Evolutionary conservation across 148 eudicot genomes (phyloP).

Genomic region (Salicornia ramosissima): DNA sequence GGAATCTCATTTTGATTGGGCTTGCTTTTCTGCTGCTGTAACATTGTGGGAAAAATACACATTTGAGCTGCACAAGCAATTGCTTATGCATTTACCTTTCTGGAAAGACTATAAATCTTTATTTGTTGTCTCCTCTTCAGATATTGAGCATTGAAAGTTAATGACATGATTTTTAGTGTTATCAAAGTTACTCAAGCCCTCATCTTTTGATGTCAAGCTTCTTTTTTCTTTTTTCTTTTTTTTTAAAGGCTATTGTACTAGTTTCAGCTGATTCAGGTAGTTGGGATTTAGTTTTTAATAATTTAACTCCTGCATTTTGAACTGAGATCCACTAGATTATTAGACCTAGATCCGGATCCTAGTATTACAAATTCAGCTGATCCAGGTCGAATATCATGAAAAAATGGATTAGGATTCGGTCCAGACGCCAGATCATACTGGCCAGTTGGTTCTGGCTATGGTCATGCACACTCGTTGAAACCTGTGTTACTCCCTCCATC

Average conservation of each 20-base stretch:
- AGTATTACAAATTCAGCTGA: too few relatives aligned
- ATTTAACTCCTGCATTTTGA: neutral
- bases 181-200: neutral
- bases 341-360: too few relatives aligned
- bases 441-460: too few relatives aligned
- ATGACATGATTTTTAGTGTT: neutral
- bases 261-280: too few relatives aligned
- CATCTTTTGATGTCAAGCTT: neutral
- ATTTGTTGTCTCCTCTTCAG: constrained; percentile 30
- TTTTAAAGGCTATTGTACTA: too few relatives aligned
- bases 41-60: constrained; percentile 60
- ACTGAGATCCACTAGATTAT: too few relatives aligned
- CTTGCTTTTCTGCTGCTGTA: constrained; percentile 45
- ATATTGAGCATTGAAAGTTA: neutral
- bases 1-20: constrained; percentile 36
- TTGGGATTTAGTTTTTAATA: too few relatives aligned
- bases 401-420: too few relatives aligned
- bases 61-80: constrained; percentile 36
- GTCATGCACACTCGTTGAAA: too few relatives aligned
- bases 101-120: constrained; percentile 60
- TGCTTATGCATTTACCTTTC: constrained; percentile 46
- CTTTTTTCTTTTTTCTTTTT: neutral
- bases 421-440: too few relatives aligned
- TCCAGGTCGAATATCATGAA: too few relatives aligned
- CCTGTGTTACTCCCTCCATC: too few relatives aligned